Evolutionary conservation across 805 yeast species (phyloP).

Genomic region (Lachancea nothofagi): DNA sequence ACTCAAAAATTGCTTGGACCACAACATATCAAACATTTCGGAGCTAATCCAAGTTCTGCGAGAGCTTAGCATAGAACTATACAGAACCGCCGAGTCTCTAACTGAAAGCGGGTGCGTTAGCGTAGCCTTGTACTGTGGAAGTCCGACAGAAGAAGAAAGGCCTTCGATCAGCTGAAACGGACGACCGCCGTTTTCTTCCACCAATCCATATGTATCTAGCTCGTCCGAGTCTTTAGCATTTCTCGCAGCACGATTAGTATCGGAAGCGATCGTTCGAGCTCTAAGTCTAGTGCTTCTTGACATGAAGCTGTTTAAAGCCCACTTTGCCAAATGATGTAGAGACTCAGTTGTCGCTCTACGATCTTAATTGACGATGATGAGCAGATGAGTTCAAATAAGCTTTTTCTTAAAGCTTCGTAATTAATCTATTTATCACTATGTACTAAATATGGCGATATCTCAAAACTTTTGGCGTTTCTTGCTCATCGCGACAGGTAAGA

Average conservation of each 20-base stretch:
- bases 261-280: slow-evolving; percentile 3
- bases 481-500: too few species aligned
- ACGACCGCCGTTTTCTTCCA: slow-evolving; percentile 12
- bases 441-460: too few species aligned
- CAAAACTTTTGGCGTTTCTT: too few species aligned
- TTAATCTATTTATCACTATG: neutral
- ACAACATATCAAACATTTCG: slow-evolving; percentile 67
- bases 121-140: slow-evolving; percentile 49
- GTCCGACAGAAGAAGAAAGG: slow-evolving; percentile 58
- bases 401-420: too few species aligned
- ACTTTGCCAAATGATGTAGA: too few species aligned
- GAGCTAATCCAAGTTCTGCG: slow-evolving; percentile 62
- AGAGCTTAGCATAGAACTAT: slow-evolving; percentile 67
- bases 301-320: slow-evolving; percentile 3
- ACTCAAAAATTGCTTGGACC: slow-evolving; percentile 60
- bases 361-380: too few species aligned
- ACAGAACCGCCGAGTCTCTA: slow-evolving; percentile 67
- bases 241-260: slow-evolving; percentile 17
- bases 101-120: slow-evolving; percentile 62
- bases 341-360: too few species aligned
- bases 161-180: slow-evolving; percentile 65
- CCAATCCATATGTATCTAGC: slow-evolving; percentile 18
- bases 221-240: slow-evolving; percentile 26
- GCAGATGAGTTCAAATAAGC: too few species aligned
- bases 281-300: slow-evolving; percentile 8